Evolutionary conservation across 495 filamentous ascomycete species (phyloP).

Genomic region (Aspergillus wentii): DNA sequence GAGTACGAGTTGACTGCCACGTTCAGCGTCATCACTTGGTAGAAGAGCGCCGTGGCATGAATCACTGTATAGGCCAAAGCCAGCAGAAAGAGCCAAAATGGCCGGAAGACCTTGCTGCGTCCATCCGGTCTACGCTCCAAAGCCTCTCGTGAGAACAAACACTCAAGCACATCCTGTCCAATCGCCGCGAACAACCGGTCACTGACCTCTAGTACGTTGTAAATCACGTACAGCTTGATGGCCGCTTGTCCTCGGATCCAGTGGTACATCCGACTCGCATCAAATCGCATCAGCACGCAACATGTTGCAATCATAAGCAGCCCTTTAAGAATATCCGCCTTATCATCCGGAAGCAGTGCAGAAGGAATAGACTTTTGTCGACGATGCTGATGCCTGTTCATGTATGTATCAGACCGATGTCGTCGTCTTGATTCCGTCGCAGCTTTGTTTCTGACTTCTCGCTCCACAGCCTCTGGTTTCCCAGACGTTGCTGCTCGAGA

Average conservation of each 20-base stretch:
- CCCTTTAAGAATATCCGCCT: conserved; percentile 91
- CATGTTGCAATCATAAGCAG: conserved; percentile 80
- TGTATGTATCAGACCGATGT: conserved; percentile 26
- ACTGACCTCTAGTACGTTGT: conserved; percentile 87
- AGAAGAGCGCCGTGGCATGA: conserved; percentile 85
- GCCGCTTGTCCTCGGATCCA: conserved; percentile 93
- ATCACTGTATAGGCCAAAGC: conserved; percentile 82
- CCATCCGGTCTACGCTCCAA: conserved; percentile 83
- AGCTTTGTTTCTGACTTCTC: conserved; percentile 14
- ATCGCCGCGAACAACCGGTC: conserved; percentile 86
- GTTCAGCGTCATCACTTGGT: conserved; percentile 95
- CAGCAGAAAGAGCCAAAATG: conserved; percentile 85
- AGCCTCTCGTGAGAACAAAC: conserved; percentile 87
- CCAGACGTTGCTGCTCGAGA: not conserved
- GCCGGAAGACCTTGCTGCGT: conserved; percentile 85
- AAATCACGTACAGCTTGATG: conserved; percentile 98
- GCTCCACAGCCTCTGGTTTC: conserved; percentile 9
- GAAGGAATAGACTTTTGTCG: conserved; percentile 82
- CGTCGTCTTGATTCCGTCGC: conserved; percentile 20
- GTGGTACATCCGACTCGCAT: conserved; percentile 98
- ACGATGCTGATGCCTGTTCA: conserved; percentile 53
- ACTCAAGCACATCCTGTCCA: conserved; percentile 94
- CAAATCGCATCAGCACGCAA: conserved; percentile 80
- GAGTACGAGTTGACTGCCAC: conserved; percentile 99
- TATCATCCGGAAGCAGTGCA: conserved; percentile 76